Evolutionary conservation across 352 stramenopile species (phyloP), one percentile per base, ranked within the genome.

Genomic region (Plasmopara halstedii): DNA sequence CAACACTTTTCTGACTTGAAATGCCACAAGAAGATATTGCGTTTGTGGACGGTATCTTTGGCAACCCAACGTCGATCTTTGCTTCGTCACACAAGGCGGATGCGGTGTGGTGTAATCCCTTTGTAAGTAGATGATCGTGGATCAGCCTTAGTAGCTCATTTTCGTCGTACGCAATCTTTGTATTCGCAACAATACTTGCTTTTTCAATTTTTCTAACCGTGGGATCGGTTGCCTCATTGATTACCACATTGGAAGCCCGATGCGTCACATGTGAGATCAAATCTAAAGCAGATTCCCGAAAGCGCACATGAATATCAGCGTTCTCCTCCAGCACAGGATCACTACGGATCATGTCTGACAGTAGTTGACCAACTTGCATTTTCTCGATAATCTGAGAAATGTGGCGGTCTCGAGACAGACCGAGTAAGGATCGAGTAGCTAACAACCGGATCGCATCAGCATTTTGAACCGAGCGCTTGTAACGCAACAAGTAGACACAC

Each of bases 321-420:
- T 88, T 90, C 42, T 91, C 83, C 53, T 93, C 80, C 4, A 95
- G 58, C 14, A 92, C 73, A 5, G 85, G 81, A 13, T 92, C 83
- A 45, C 72, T 73, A 18, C 85, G 79, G 43, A 95, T 90, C 51
- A 93, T 72, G 42, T 95, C 85, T 0, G 83, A 93, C 6, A 95
- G 58, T 14, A 94, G 31, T 43, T 92, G 81, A 2, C 79, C 77
- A 3, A 94, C 62, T 41, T 92, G 81, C 85, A 95, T 95, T 36
- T 93, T 91, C 52, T 95, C 82, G 4, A 95, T 52, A 46, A 95
- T 92, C 52, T 95, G 85, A 0, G 82, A 80, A 44, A 95, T 92
- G 22, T 94, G 83, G 2, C 79, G 68, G 46, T 95, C 85, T 22
- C 84, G 72, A n/a, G 85, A 79, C 8, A 95, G 53, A 0, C 85